Percentiles rank a stretch among this genome's conserved stretches.
phyloP scores from a whole-genome alignment of 495 filamentous ascomycete species.

The Neurospora sp. region DNA sequence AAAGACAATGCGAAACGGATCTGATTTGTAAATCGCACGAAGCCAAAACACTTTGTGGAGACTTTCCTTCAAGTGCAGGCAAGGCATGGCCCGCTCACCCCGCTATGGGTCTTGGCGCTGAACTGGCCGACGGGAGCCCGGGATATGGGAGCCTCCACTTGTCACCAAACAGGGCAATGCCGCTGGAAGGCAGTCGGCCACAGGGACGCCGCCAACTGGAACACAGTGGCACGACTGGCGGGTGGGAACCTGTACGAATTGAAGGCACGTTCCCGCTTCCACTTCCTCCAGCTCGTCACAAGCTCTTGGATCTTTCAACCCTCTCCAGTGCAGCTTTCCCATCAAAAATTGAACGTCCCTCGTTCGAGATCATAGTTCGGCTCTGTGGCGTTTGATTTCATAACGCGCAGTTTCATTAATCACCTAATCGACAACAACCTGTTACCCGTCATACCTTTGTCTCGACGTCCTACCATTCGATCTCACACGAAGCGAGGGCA shows the following conservation, averaged over 20 bases:
- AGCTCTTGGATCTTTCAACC: not conserved
- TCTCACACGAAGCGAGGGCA: not conserved
- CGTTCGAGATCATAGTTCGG: not conserved
- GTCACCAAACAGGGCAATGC: not conserved
- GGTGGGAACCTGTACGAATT: not conserved
- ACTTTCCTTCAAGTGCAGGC: not conserved
- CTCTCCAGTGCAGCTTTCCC: not conserved
- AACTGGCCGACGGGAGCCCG: not conserved
- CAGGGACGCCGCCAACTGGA: not conserved
- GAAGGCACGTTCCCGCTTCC: not conserved
- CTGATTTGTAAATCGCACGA: not conserved
- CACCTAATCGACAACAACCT: not conserved
- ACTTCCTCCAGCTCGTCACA: not conserved
- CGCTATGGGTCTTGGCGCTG: not conserved
- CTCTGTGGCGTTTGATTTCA: not conserved
- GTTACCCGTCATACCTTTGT: not conserved
- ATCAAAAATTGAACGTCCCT: not conserved
- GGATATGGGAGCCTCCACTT: not conserved
- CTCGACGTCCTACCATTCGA: not conserved
- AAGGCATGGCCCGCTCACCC: not conserved
- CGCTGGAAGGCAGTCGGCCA: conserved; percentile 1
- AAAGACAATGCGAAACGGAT: not conserved
- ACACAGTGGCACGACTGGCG: conserved; percentile 2
- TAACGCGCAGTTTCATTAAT: not conserved
- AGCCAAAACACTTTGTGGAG: not conserved